A percentile compares a stretch with the other conserved stretches of the same genome.
Conservation (phyloP, 2,329 filamentous ascomycete genomes). For the Rugonectria rugulosa region DNA sequence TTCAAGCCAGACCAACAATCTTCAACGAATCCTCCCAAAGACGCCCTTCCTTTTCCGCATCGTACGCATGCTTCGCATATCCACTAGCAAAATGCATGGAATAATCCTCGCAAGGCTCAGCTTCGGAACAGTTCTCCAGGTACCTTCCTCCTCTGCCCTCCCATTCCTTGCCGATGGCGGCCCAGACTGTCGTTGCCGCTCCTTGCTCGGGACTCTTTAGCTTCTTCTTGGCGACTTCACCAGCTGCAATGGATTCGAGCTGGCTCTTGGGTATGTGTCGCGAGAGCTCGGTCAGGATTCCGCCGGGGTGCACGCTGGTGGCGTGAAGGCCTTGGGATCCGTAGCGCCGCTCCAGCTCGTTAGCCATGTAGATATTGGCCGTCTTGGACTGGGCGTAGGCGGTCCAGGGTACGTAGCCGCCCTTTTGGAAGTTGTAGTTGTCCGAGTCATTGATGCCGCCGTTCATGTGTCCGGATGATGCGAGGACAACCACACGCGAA, state of each 20-base stretch:
- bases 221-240: not conserved
- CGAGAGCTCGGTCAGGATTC: not conserved
- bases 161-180: slow-evolving; percentile 29
- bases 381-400: slow-evolving; percentile 57
- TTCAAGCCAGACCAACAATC: slow-evolving; percentile 27
- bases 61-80: slow-evolving; percentile 21
- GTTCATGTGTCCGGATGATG: not conserved
- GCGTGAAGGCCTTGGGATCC: slow-evolving; percentile 50
- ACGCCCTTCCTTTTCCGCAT: slow-evolving; percentile 18
- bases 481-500: slow-evolving; percentile 10
- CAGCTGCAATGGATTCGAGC: not conserved
- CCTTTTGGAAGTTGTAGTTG: slow-evolving; percentile 43
- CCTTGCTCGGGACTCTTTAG: slow-evolving; percentile 27
- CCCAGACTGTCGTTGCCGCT: slow-evolving; percentile 33
- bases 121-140: slow-evolving; percentile 21
- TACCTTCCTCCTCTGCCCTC: slow-evolving; percentile 29
- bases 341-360: slow-evolving; percentile 57
- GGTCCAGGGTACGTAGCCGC: slow-evolving; percentile 42
- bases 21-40: slow-evolving; percentile 30
- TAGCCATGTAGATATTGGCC: slow-evolving; percentile 58
- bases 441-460: slow-evolving; percentile 42
- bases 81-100: not conserved
- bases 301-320: not conserved
- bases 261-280: not conserved
- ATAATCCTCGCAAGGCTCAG: not conserved